Evolutionary conservation across 495 filamentous ascomycete species (phyloP).

Genomic region (Talaromyces wortmannii): DNA sequence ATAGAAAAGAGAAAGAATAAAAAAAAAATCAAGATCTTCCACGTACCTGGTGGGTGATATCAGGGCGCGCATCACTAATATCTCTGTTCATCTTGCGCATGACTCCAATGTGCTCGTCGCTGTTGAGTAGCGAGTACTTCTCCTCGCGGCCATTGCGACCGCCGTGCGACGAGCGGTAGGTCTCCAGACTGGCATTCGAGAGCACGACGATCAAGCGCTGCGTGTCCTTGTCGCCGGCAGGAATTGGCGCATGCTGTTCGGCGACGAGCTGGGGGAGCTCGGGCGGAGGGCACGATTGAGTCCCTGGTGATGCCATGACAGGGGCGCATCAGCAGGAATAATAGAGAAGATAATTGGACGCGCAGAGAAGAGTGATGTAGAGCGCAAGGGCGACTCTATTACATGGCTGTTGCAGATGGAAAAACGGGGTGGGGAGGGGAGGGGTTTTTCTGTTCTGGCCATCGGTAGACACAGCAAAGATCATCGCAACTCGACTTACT

Average conservation of each 20-base stretch:
- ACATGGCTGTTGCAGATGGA: background rate
- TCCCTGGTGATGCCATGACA: slow-evolving; percentile 40
- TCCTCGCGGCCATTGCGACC: slow-evolving; percentile 73
- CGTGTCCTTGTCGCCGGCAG: slow-evolving; percentile 78
- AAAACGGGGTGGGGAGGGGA: background rate
- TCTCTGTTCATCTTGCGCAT: slow-evolving; percentile 99
- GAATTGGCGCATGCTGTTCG: slow-evolving; percentile 83
- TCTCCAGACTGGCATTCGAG: slow-evolving; percentile 94
- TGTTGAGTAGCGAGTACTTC: slow-evolving; percentile 94
- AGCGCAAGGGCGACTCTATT: background rate
- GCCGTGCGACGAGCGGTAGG: slow-evolving; percentile 78
- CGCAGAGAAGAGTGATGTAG: background rate
- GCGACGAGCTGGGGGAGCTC: slow-evolving; percentile 84
- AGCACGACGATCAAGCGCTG: slow-evolving; percentile 91
- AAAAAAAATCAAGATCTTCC: too few species aligned
- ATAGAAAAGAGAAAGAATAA: too few species aligned
- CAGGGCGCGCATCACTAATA: slow-evolving; percentile 93
- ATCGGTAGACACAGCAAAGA: background rate
- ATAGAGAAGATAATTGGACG: background rate
- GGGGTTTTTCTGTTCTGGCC: too few species aligned
- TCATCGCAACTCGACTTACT: slow-evolving; percentile 24
- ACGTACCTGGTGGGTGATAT: slow-evolving; percentile 95
- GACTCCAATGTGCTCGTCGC: slow-evolving; percentile 96
- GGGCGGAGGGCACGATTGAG: slow-evolving; percentile 90
- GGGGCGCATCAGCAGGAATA: too few species aligned